Evolutionary conservation across 306 rosid genomes (phyloP).

Genomic region (Castanea crenata): DNA sequence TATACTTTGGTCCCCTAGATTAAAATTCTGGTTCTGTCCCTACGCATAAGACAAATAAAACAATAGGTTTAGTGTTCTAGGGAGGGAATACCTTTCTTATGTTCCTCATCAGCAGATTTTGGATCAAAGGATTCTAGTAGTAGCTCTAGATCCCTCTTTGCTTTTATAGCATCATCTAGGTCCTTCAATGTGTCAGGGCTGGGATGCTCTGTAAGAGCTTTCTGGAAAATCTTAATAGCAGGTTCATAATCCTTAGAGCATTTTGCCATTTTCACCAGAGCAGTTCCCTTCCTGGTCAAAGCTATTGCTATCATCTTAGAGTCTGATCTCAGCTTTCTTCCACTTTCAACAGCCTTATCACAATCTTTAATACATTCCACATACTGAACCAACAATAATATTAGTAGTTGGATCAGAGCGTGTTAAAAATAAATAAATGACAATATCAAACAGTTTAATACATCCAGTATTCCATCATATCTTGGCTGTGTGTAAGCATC

Average conservation of each 20-base stretch:
- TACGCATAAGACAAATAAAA: background rate
- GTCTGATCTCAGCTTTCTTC: constrained; percentile 89
- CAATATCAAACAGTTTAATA: background rate
- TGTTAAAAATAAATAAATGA: background rate
- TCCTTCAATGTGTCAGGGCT: constrained; percentile 85
- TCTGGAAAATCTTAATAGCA: constrained; percentile 84
- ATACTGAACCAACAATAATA: constrained; percentile 34
- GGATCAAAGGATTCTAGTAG: constrained; percentile 75
- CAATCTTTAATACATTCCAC: constrained; percentile 91
- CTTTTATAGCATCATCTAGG: constrained; percentile 80
- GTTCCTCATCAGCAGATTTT: constrained; percentile 75
- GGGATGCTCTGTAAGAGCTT: constrained; percentile 97
- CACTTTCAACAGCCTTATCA: constrained; percentile 90
- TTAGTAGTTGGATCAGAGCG: background rate
- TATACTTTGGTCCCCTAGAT: too few species aligned
- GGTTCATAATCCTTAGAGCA: constrained; percentile 75
- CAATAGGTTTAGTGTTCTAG: background rate
- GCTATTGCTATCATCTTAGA: constrained; percentile 90
- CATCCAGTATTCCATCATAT: background rate
- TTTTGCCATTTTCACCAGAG: constrained; percentile 73
- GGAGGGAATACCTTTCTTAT: constrained; percentile 69
- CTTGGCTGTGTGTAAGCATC: too few species aligned
- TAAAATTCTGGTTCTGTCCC: too few species aligned
- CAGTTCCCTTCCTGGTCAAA: constrained; percentile 88
- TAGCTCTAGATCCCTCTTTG: constrained; percentile 85